These are phyloP conservation scores for Podospora bellae-mahoneyi DNA, from an alignment of 495 filamentous ascomycete species.

Conservation along the genomic window DNA sequence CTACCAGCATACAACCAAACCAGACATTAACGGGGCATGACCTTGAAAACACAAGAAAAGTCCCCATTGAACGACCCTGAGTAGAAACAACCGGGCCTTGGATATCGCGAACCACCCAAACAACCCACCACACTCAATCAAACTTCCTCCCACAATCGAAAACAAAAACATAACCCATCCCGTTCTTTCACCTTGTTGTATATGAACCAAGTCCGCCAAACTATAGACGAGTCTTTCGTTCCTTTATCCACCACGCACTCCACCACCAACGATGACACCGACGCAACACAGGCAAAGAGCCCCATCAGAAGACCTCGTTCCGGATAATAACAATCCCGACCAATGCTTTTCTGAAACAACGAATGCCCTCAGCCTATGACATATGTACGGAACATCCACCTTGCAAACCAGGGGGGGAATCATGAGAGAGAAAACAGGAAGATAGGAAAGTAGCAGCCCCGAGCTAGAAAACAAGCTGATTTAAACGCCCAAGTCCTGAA, in stretches of 20 bases:
- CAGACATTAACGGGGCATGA: conserved; percentile 15
- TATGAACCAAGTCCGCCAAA: not conserved
- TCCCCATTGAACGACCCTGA: not conserved
- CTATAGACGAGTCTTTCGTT: not conserved
- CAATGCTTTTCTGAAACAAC: conserved; percentile 15
- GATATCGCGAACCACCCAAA: not conserved
- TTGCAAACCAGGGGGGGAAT: conserved; percentile 35
- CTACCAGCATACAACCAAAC: conserved; percentile 2
- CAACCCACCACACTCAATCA: not conserved
- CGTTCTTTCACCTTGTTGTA: not conserved
- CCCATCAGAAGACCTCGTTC: not conserved
- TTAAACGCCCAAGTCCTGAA: not conserved
- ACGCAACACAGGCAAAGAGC: not conserved
- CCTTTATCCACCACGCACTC: not conserved
- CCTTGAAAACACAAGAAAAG: conserved; percentile 1
- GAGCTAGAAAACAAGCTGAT: not conserved
- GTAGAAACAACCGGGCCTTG: not conserved
- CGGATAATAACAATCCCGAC: not conserved
- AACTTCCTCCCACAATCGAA: not conserved
- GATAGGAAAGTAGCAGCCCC: conserved; percentile 4
- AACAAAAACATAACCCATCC: not conserved
- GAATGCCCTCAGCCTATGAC: conserved; percentile 9
- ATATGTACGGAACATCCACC: conserved; percentile 23
- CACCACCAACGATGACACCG: not conserved
- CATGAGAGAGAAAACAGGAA: conserved; percentile 30